phyloP scores from a whole-genome alignment of 768 basidiomycete genomes.

The Leccinum incarnatum region DNA sequence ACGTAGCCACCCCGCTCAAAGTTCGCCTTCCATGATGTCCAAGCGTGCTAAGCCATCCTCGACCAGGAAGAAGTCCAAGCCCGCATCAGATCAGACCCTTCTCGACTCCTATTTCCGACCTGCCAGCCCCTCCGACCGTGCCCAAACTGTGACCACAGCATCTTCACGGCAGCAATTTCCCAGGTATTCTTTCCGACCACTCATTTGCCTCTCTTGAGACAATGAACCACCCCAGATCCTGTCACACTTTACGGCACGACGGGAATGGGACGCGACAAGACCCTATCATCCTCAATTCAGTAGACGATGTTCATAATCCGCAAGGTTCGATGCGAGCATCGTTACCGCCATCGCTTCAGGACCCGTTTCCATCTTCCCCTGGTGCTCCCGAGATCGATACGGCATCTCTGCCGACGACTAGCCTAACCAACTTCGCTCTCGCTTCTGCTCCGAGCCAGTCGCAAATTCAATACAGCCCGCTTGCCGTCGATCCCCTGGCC shows the following conservation, averaged over 20 bases:
- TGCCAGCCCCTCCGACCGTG: constrained; percentile 7
- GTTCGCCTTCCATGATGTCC: constrained; percentile 17
- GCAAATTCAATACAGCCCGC: constrained; percentile 27
- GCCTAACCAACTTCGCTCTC: constrained; percentile 10
- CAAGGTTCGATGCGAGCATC: constrained; percentile 7
- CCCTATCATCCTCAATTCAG: constrained; percentile 27
- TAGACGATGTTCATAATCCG: constrained; percentile 9
- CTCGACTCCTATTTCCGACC: constrained; percentile 30
- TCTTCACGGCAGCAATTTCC: constrained; percentile 17
- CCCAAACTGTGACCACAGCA: constrained; percentile 1
- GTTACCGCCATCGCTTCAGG: constrained; percentile 14
- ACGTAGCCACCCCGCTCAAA: constrained; percentile 23
- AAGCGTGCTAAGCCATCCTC: constrained; percentile 10
- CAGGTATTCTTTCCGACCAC: constrained; percentile 16
- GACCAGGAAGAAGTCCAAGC: constrained; percentile 23
- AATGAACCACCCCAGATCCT: neutral
- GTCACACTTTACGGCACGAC: constrained; percentile 16
- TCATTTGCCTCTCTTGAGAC: constrained; percentile 12
- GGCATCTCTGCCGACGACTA: constrained; percentile 7
- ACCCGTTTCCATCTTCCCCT: constrained; percentile 7
- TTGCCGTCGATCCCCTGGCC: constrained; percentile 45
- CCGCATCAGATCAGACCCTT: constrained; percentile 15
- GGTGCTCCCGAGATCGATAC: constrained; percentile 6
- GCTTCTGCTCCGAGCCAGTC: constrained; percentile 24
- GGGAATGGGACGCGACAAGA: constrained; percentile 25